Evolutionary conservation across 805 yeast genomes (phyloP).

Genomic region (Starmerella scarabaei): DNA sequence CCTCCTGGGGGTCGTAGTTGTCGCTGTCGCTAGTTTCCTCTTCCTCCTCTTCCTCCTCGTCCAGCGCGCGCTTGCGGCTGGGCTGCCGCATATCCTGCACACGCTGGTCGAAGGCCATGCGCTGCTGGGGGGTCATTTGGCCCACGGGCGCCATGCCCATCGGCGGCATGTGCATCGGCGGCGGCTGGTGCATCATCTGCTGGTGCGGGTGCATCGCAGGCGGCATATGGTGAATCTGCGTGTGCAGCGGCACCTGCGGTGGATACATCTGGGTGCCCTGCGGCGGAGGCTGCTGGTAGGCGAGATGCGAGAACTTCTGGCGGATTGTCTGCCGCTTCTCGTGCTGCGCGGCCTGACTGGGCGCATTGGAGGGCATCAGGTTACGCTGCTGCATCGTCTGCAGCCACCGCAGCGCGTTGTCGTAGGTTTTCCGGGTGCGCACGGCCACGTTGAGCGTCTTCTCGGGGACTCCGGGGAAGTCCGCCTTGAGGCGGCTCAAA

Average conservation of each 20-base stretch:
- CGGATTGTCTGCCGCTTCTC: slow-evolving; percentile 28
- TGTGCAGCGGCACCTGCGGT: slow-evolving; percentile 1
- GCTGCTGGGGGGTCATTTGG: slow-evolving; percentile 2
- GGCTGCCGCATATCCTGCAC: slow-evolving; percentile 6
- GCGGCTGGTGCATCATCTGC: neutral
- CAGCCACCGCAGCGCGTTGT: slow-evolving; percentile 29
- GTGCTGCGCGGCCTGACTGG: slow-evolving; percentile 2
- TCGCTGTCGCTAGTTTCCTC: slow-evolving; percentile 23
- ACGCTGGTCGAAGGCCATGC: neutral
- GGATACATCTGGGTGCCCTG: neutral
- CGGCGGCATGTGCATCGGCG: neutral
- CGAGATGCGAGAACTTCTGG: slow-evolving; percentile 26
- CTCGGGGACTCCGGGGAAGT: slow-evolving; percentile 20
- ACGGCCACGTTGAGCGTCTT: slow-evolving; percentile 22
- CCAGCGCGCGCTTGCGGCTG: slow-evolving; percentile 23
- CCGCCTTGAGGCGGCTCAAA: slow-evolving; percentile 10
- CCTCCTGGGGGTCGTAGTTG: slow-evolving; percentile 25
- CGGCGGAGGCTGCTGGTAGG: slow-evolving; percentile 6
- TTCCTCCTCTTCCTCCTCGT: slow-evolving; percentile 32
- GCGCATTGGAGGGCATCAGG: slow-evolving; percentile 12
- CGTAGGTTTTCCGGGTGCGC: slow-evolving; percentile 24
- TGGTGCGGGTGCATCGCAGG: neutral
- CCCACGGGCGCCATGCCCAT: neutral
- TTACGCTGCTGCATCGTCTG: slow-evolving; percentile 24
- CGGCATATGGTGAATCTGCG: neutral